phyloP scores from a whole-genome alignment of 768 basidiomycete species.

The Gymnopilus dilepis region DNA sequence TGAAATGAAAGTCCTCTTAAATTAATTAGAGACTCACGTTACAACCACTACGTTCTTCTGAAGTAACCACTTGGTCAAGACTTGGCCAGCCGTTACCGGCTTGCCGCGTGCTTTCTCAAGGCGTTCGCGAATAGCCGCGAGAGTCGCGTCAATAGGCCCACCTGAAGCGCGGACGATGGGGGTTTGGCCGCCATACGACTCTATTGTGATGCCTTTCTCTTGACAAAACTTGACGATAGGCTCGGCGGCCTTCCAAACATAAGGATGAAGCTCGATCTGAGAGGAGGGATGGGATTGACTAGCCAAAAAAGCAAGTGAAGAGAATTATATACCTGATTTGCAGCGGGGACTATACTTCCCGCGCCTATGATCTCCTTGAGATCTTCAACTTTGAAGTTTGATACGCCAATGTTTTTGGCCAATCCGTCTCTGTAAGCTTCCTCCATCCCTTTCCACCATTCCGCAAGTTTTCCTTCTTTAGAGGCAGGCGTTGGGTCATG shows the following conservation, averaged over 20 bases:
- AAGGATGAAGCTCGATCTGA: conserved; percentile 74
- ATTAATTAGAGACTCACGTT: conserved; percentile 48
- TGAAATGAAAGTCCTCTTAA: neutral
- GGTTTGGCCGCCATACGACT: conserved; percentile 69
- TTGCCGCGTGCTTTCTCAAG: conserved; percentile 46
- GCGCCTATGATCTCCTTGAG: conserved; percentile 56
- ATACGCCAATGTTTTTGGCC: conserved; percentile 68
- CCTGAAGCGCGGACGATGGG: conserved; percentile 45
- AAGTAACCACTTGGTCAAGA: conserved; percentile 70
- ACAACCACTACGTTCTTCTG: conserved; percentile 69
- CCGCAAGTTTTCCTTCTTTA: conserved; percentile 48
- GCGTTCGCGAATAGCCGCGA: conserved; percentile 56
- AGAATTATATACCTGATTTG: conserved; percentile 63
- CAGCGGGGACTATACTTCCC: conserved; percentile 62
- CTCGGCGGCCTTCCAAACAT: conserved; percentile 65
- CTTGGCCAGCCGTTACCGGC: conserved; percentile 61
- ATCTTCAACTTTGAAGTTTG: conserved; percentile 64
- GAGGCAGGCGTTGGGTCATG: conserved; percentile 48
- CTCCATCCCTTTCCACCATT: conserved; percentile 68
- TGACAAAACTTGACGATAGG: conserved; percentile 58
- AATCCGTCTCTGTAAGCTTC: conserved; percentile 51
- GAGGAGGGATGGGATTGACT: neutral
- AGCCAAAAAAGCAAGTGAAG: neutral
- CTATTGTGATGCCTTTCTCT: conserved; percentile 65
- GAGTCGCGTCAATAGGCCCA: conserved; percentile 64